Conservation (phyloP, 805 yeast species). For the Metschnikowia koreensis region DNA sequence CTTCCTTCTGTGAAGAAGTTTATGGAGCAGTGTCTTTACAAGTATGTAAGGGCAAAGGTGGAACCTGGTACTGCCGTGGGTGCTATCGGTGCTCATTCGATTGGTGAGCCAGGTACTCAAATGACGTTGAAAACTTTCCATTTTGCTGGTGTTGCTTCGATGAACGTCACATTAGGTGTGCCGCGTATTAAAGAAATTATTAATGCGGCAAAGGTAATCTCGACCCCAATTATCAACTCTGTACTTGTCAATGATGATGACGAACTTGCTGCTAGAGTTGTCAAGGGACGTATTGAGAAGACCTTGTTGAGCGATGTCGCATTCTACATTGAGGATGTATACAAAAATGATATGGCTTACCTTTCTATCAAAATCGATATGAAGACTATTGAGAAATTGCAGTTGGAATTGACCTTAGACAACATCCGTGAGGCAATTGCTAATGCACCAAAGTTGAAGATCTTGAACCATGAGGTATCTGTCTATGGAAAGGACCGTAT, state of each 20-base stretch:
- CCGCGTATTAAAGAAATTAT: slow-evolving; percentile 98
- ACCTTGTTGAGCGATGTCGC: slow-evolving; percentile 85
- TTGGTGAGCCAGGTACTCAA: slow-evolving; percentile 98
- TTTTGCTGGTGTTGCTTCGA: slow-evolving; percentile 96
- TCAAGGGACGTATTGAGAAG: slow-evolving; percentile 95
- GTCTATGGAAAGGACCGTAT: slow-evolving; percentile 64
- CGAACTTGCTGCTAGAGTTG: slow-evolving; percentile 98
- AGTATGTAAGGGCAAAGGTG: slow-evolving; percentile 85
- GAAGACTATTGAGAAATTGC: slow-evolving; percentile 82
- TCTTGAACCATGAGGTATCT: slow-evolving; percentile 67
- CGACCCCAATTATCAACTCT: slow-evolving; percentile 96
- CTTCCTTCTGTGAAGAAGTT: slow-evolving; percentile 59
- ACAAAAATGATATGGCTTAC: slow-evolving; percentile 72
- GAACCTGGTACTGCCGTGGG: slow-evolving; percentile 99
- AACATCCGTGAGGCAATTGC: slow-evolving; percentile 82
- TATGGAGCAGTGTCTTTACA: slow-evolving; percentile 70
- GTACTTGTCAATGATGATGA: slow-evolving; percentile 89
- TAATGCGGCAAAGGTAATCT: slow-evolving; percentile 91
- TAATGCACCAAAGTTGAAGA: slow-evolving; percentile 85
- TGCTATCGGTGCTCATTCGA: slow-evolving; percentile 98
- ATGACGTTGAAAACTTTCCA: slow-evolving; percentile 98
- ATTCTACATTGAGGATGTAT: slow-evolving; percentile 89
- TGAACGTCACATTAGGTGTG: slow-evolving; percentile 94
- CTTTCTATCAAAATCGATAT: slow-evolving; percentile 79
- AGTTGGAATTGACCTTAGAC: slow-evolving; percentile 81